Percentiles rank a stretch among this genome's conserved stretches.
Evolutionary conservation across 129 eudicot genomes (phyloP).

Genomic region (Ambrosia artemisiifolia): DNA sequence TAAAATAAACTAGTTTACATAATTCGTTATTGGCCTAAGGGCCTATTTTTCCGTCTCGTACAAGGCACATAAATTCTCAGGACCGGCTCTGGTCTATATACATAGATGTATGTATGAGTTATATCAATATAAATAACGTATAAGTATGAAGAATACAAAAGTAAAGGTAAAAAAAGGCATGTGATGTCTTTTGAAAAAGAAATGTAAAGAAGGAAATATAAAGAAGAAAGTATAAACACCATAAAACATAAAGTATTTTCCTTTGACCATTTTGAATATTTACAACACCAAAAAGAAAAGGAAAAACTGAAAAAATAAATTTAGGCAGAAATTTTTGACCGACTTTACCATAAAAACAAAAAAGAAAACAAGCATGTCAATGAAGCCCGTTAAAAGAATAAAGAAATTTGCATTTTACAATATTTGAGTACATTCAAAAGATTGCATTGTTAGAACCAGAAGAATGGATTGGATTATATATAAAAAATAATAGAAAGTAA

Average conservation of each 20-base stretch:
- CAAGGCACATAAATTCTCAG: too few relatives aligned
- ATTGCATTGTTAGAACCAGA: too few relatives aligned
- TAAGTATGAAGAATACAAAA: neutral
- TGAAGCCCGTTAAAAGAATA: slow-evolving; percentile 6
- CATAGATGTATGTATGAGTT: neutral
- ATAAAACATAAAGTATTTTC: slow-evolving; percentile 24
- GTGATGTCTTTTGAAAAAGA: slow-evolving; percentile 16
- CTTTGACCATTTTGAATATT: slow-evolving; percentile 18
- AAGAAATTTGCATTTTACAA: neutral
- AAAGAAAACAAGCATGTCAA: slow-evolving; percentile 19
- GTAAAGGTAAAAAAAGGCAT: neutral
- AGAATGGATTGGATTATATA: neutral
- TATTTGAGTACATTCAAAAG: too few relatives aligned
- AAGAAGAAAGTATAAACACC: slow-evolving; percentile 14
- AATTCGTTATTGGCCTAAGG: too few relatives aligned
- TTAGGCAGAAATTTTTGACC: slow-evolving; percentile 32
- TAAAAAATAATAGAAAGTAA: neutral
- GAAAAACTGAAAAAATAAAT: slow-evolving; percentile 3
- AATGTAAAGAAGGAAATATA: neutral
- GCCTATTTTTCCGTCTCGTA: too few relatives aligned
- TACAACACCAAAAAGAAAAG: neutral
- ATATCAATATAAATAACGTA: neutral
- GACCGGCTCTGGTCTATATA: too few relatives aligned
- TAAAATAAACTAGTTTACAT: too few relatives aligned
- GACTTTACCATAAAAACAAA: neutral